A percentile compares a stretch with the other conserved stretches of the same genome.
These are phyloP conservation scores for Thuja plicata DNA, from an alignment of 83 land plant genomes.

Conservation along the genomic window DNA sequence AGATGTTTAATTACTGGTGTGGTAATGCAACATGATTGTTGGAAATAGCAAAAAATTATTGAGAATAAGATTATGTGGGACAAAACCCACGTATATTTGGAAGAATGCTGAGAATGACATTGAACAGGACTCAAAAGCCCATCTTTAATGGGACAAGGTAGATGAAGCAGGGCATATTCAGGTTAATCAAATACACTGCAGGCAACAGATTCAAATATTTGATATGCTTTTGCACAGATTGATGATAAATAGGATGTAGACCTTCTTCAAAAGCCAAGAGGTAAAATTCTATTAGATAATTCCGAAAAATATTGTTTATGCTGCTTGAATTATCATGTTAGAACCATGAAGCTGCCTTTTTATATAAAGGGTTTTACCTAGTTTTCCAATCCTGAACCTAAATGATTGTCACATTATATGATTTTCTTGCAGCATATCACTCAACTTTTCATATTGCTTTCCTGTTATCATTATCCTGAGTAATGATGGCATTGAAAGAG, in stretches of 20 bases:
- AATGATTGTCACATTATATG: background rate
- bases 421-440: background rate
- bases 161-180: background rate
- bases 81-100: background rate
- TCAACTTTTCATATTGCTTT: background rate
- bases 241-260: background rate
- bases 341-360: background rate
- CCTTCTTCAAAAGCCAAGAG: background rate
- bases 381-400: background rate
- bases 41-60: background rate
- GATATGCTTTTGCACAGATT: background rate
- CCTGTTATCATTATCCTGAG: background rate
- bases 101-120: background rate
- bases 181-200: background rate
- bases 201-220: background rate
- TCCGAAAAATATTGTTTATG: background rate
- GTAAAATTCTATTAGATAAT: background rate
- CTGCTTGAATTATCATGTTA: background rate
- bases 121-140: background rate
- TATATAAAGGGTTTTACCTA: background rate
- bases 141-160: background rate
- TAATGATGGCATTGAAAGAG: background rate
- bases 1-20: background rate
- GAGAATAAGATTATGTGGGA: background rate
- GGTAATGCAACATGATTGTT: background rate